Base-by-base conservation (phyloP, 2,329 filamentous ascomycete species). In the Colletotrichum sp. region DNA sequence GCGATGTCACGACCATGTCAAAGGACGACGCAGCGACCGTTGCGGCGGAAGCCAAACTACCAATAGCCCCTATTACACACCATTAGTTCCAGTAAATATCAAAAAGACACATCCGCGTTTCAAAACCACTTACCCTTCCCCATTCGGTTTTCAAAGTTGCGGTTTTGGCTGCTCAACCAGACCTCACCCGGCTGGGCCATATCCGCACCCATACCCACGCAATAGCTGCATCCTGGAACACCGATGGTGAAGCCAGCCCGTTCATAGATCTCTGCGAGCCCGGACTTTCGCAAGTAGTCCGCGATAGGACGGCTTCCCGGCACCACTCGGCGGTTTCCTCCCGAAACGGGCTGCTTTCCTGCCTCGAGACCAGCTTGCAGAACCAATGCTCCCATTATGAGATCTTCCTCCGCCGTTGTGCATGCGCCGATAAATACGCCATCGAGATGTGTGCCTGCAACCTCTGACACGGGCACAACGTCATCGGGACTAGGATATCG, bases 361-460 rank as follows among this genome's bases (percentile, higher is more conserved):
- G 77, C 79, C 26, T 82, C 79, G 10, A 88, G 72, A 0, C 86
- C 87, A 8, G 80, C 80, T 69, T 85, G 80, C 0, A 88, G 81
- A 4, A 88, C 84, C 6, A 88, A 79, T 0, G 83, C 86, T 0
- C 81, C 87, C 7, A 88, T 79, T 15, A 88, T 82, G 2, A 88
- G 78, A 69, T 88, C 86, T 77, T 88, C 87, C 69, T 87, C 85
- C 0, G 86, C 81, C 1, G 86, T 88, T 2, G 87, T 88, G 77
- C 87, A 88, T 3, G 87, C 87, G 2, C 87, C 87, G 26, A 88
- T 88, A 78, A 88, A 88, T 69, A 83, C 84, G 3, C 87, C 87
- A 66, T 88, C 85, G 4, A 88, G 78, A 1, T 78, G 18, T 52
- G 80, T 83, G 1, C 80, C 81, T 3, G 75, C 78, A 15, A 82